Percentiles rank a stretch among this genome's conserved stretches.
These are phyloP conservation scores for Chlamydomonas applanata DNA, from an alignment of 139 green algal species.

Conservation along the genomic window DNA sequence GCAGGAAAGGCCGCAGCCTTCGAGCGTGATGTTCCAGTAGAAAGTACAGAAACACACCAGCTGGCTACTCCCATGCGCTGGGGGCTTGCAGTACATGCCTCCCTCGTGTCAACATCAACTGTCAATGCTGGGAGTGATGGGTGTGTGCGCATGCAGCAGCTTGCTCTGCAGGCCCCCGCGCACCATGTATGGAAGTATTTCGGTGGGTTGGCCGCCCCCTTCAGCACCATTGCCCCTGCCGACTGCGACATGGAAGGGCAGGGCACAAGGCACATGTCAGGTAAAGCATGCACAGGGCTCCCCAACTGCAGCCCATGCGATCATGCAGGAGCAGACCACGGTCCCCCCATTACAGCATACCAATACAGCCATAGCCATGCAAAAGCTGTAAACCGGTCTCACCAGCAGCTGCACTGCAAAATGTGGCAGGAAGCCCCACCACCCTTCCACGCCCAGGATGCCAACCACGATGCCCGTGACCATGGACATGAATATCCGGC, in stretches of 20 bases:
- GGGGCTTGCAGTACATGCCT: too few species aligned
- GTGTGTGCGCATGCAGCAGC: too few species aligned
- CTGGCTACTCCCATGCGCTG: too few species aligned
- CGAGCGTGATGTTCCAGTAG: too few species aligned
- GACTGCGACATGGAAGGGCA: conserved; percentile 48
- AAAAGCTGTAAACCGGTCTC: not conserved
- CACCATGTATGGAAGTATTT: conserved; percentile 50
- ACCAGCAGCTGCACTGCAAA: conserved; percentile 47
- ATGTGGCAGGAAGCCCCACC: conserved; percentile 45
- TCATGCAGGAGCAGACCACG: not conserved
- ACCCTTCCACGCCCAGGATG: conserved; percentile 47
- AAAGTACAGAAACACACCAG: not conserved
- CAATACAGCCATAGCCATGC: too few species aligned
- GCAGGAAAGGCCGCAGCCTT: too few species aligned
- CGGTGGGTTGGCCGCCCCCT: conserved; percentile 28
- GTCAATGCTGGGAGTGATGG: too few species aligned
- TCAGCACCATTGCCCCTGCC: conserved; percentile 37
- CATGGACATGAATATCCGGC: conserved; percentile 47
- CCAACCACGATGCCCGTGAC: conserved; percentile 44
- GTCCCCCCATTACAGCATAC: too few species aligned
- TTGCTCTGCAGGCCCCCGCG: too few species aligned
- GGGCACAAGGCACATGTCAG: too few species aligned
- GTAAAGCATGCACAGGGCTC: not conserved
- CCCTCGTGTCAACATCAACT: too few species aligned
- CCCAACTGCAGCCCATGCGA: not conserved